Base-by-base conservation (phyloP, 495 filamentous ascomycete genomes). In the Pyrenula massariospora region DNA sequence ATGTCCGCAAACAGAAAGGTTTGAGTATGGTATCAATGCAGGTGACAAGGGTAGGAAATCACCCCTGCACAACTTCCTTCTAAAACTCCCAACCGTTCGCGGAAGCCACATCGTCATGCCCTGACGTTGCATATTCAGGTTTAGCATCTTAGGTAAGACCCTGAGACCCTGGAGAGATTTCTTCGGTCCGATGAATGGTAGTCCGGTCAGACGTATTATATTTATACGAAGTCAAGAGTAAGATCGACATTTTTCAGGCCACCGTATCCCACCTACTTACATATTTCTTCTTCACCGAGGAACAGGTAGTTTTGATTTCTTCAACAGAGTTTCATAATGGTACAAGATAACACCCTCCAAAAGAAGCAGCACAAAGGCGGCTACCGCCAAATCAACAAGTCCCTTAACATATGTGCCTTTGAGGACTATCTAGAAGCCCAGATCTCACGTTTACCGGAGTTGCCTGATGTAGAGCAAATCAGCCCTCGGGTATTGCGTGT, bases 331-430 rank as follows among this genome's bases (percentile, higher is more conserved):
- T 48, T 11, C 11, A 48, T 11, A 48, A 48, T 19, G 42, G 19
- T 11, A 19, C 42, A 11, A n/a, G n/a, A n/a, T n/a, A n/a, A n/a
- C n/a, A n/a, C n/a, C n/a, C n/a, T n/a, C n/a, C n/a, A n/a, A n/a
- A 11, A 11, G 11, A 48, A 48, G 42, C 11, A 48, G 42, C 42
- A 57, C 60, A 67, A 66, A 55, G 70, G 70, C 25, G 71, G 72
- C 11, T 76, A 74, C 58, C 57, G 61, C 10, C 72, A 77, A 55
- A 77, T 77, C 60, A 77, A 75, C 64, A 71, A 74, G 57, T 51
- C 68, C 2, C 63, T 77, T 42, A 72, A 76, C 56, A 65, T 68
- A 53, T 70, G 68, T 58, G 70, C 64, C 24, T 77, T 73, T 57
- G 72, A 74, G 10, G 69, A 74, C 22, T 77, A 74, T 54, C 65